Conservation (phyloP, 441 rosid species). For the Gossypium aridum region DNA sequence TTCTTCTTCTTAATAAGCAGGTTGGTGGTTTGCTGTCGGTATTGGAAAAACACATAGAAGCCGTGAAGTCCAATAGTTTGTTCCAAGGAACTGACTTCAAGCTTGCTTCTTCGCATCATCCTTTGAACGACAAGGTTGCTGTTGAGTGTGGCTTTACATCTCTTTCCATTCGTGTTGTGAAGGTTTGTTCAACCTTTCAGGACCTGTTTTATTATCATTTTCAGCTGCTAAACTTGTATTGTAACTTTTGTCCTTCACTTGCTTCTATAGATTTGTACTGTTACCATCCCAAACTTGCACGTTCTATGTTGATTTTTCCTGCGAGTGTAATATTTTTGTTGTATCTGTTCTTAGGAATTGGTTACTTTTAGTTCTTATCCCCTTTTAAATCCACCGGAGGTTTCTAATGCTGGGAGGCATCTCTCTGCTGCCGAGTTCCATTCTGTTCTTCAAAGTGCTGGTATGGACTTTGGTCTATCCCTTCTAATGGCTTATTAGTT, state of each 20-base stretch:
- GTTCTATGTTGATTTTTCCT: neutral
- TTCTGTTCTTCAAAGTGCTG: constrained; percentile 55
- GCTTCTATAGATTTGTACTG: neutral
- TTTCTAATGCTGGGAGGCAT: constrained; percentile 78
- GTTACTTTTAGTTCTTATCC: constrained; percentile 77
- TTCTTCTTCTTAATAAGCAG: constrained; percentile 25
- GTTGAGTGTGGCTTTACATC: constrained; percentile 82
- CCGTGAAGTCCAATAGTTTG: constrained; percentile 37
- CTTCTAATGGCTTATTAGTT: neutral
- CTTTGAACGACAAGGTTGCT: constrained; percentile 61
- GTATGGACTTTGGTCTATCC: constrained; percentile 18
- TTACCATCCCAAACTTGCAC: neutral
- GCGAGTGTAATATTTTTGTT: neutral
- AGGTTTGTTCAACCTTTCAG: constrained; percentile 34
- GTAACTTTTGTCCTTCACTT: neutral
- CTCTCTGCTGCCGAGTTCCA: constrained; percentile 85
- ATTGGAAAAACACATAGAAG: constrained; percentile 57
- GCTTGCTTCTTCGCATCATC: constrained; percentile 68
- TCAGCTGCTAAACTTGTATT: neutral
- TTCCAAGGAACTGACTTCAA: constrained; percentile 90
- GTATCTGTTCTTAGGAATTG: constrained; percentile 46
- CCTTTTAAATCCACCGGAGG: constrained; percentile 48
- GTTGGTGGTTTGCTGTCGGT: constrained; percentile 67
- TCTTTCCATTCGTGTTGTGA: constrained; percentile 72
- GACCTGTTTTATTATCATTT: neutral